These are phyloP conservation scores for Aspergillus ellipticus DNA, from an alignment of 495 filamentous ascomycete species.

Conservation along the genomic window DNA sequence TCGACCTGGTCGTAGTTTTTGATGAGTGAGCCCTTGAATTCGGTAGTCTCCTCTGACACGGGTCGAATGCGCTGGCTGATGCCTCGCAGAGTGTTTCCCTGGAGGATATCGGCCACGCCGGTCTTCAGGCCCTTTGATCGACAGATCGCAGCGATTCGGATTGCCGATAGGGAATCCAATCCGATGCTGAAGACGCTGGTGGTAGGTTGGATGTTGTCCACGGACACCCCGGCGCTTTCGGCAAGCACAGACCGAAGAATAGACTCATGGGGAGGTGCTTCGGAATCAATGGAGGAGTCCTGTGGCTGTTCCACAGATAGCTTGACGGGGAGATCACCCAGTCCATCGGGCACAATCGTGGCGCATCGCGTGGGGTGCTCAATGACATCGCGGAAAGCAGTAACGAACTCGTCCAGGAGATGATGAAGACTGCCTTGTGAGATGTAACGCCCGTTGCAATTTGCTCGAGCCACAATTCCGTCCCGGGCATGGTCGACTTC, in stretches of 20 bases:
- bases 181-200: conserved; percentile 80
- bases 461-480: conserved; percentile 30
- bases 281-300: conserved; percentile 1
- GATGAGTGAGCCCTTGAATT: conserved; percentile 9
- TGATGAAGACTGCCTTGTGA: conserved; percentile 37
- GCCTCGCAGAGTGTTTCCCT: conserved; percentile 56
- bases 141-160: conserved; percentile 65
- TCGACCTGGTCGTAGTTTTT: conserved; percentile 26
- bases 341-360: conserved; percentile 17
- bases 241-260: conserved; percentile 60
- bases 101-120: conserved; percentile 62
- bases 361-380: conserved; percentile 25
- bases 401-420: conserved; percentile 49
- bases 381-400: conserved; percentile 33
- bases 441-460: conserved; percentile 20
- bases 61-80: conserved; percentile 42
- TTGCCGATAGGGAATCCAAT: conserved; percentile 85
- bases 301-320: neutral
- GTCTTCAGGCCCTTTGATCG: conserved; percentile 55
- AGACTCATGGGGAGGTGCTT: conserved; percentile 31
- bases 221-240: conserved; percentile 56
- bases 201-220: conserved; percentile 55
- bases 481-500: conserved; percentile 26
- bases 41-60: conserved; percentile 6
- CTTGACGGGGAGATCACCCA: conserved; percentile 23